Percentiles rank a stretch among this genome's conserved stretches.
phyloP scores from a whole-genome alignment of 2,329 filamentous ascomycete species.

The Pseudofabraea citricarpa region DNA sequence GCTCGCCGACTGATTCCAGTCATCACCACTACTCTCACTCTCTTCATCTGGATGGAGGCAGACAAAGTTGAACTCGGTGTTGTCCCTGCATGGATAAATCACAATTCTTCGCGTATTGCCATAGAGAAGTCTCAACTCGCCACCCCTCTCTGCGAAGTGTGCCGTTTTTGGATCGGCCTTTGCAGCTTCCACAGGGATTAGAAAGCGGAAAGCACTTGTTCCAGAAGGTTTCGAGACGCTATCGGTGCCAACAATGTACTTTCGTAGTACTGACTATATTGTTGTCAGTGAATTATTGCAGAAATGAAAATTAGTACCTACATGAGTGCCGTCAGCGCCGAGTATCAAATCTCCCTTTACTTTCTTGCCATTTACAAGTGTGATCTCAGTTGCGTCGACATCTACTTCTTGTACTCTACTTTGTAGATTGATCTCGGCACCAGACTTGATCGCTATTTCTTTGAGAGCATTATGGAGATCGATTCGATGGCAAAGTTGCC shows the following conservation, averaged over 20 bases:
- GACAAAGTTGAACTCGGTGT: conserved; percentile 43
- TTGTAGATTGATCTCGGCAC: conserved; percentile 29
- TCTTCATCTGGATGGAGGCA: conserved; percentile 49
- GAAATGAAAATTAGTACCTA: conserved; percentile 24
- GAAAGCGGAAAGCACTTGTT: conserved; percentile 19
- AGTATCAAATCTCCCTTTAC: conserved; percentile 44
- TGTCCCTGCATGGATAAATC: conserved; percentile 43
- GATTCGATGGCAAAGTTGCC: conserved; percentile 50
- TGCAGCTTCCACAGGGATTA: conserved; percentile 18
- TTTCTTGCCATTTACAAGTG: conserved; percentile 38
- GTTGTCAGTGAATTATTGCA: conserved; percentile 40
- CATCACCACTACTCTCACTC: conserved; percentile 31
- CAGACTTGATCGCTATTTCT: conserved; percentile 33
- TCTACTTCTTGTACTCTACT: conserved; percentile 41
- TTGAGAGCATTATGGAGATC: conserved; percentile 49
- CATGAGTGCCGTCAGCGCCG: conserved; percentile 50
- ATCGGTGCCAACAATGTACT: conserved; percentile 3
- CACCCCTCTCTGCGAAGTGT: conserved; percentile 25
- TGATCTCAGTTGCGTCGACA: conserved; percentile 33
- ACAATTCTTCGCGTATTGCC: conserved; percentile 38
- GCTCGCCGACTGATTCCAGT: conserved; percentile 35
- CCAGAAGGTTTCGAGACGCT: conserved; percentile 30
- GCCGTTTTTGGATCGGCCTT: conserved; percentile 30
- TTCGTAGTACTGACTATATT: conserved; percentile 31
- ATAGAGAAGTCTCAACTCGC: conserved; percentile 34